These are phyloP conservation scores for Pholiota molesta DNA, from an alignment of 768 basidiomycete species.

Conservation along the genomic window DNA sequence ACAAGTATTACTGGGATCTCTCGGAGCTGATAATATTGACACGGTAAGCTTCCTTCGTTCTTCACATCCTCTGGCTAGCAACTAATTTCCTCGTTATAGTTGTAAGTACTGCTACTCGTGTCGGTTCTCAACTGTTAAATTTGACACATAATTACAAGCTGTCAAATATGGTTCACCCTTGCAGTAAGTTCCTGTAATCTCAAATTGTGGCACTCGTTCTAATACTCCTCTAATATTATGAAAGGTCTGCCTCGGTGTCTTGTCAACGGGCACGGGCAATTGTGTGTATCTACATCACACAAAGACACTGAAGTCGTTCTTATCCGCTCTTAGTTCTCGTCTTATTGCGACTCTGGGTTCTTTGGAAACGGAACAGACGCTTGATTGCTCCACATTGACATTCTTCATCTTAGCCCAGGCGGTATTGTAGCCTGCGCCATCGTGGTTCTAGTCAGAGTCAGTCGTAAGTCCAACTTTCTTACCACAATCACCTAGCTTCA, in stretches of 20 bases:
- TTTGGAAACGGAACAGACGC: conserved; percentile 32
- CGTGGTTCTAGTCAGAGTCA: conserved; percentile 28
- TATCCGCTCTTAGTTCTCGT: conserved; percentile 34
- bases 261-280: conserved; percentile 37
- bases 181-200: conserved; percentile 1
- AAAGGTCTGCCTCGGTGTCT: conserved; percentile 35
- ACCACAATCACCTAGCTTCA: not conserved
- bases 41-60: conserved; percentile 6
- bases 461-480: conserved; percentile 22
- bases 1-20: conserved; percentile 2
- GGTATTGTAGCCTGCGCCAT: conserved; percentile 23
- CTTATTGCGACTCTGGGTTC: conserved; percentile 40
- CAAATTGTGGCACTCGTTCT: not conserved
- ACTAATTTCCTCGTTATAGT: not conserved
- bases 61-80: not conserved
- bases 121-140: not conserved
- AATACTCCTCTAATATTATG: not conserved
- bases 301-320: not conserved
- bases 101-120: not conserved
- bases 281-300: conserved; percentile 25
- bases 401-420: conserved; percentile 33
- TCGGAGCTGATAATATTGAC: not conserved
- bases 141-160: conserved; percentile 1
- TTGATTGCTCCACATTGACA: conserved; percentile 31
- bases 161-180: conserved; percentile 19